These are phyloP conservation scores for Scorias spongiosa DNA, from an alignment of 2,329 filamentous ascomycete species.

Conservation along the genomic window DNA sequence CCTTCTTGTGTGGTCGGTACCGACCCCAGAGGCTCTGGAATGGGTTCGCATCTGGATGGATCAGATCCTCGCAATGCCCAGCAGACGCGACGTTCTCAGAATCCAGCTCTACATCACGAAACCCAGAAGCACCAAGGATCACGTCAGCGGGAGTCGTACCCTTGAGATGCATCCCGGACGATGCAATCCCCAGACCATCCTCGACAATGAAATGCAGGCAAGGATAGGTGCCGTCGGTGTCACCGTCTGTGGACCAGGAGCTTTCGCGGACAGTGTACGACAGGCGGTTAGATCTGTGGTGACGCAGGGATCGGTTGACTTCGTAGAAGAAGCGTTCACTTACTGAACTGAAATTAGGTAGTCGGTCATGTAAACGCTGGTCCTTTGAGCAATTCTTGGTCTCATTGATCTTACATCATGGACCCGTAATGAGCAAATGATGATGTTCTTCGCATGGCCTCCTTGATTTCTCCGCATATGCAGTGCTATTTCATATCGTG, in stretches of 20 bases:
- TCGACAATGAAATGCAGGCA: conserved; percentile 41
- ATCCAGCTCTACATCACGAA: conserved; percentile 50
- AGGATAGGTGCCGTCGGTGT: conserved; percentile 45
- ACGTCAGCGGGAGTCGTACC: conserved; percentile 39
- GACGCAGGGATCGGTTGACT: conserved; percentile 40
- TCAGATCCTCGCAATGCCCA: conserved; percentile 43
- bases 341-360: conserved; percentile 32
- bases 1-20: conserved; percentile 64
- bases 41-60: conserved; percentile 56
- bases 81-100: conserved; percentile 41
- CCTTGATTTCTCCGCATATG: too few species aligned
- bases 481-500: too few species aligned
- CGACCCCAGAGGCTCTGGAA: conserved; percentile 49
- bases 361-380: too few species aligned
- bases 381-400: too few species aligned
- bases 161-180: conserved; percentile 48
- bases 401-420: too few species aligned
- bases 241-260: conserved; percentile 47
- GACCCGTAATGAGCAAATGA: too few species aligned
- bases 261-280: conserved; percentile 47
- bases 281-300: conserved; percentile 37
- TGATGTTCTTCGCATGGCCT: too few species aligned
- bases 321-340: conserved; percentile 51
- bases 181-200: conserved; percentile 38
- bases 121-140: conserved; percentile 38